Base-by-base conservation (phyloP, 306 rosid genomes). In the Vigna unguiculata region DNA sequence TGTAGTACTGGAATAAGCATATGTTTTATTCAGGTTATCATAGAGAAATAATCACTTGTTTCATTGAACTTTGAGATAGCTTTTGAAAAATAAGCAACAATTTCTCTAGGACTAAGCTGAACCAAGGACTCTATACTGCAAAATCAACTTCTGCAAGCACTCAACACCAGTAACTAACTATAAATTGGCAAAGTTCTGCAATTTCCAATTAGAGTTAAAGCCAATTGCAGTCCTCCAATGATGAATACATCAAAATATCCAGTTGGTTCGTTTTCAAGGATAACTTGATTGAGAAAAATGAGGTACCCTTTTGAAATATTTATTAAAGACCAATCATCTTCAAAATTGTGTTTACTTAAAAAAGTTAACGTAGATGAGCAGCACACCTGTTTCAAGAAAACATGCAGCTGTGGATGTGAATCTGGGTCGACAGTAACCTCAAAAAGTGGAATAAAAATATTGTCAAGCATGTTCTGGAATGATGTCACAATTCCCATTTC, bases 401-500 rank as follows among this genome's bases (percentile, higher is more conserved):
- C 91, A 82, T 95, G 97, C 86, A 95, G 85, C 79, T 95, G 97
- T 36, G 98, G 97, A 83, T 95, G 98, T 52, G 98, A 95, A 88
- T 95, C 95, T n/a, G 98, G 98, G 80, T 92, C 86, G 59, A 95
- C 90, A 3, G 98, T 89, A 71, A 86, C 98, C 88, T 95, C 98
- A 83, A 95, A 95, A 36, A 95, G 90, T 14, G 98, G 98, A 80
- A 95, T 77, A 74, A 95, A 95, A 87, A 95, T 90, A 82, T 95
- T 95, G 85, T 95, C 98, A 63, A 95, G 98, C 87, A 95, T 92
- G 83, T 89, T 95, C 83, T 95, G 97, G 82, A 92, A 95, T 41
- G 99, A 95, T 46, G 99, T 92, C 69, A 90, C 98, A 69, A 95
- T 92, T 73, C 98, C 98, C 97, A 95, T 95, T 71, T 95, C 98